Conservation (phyloP, 1,139 yeast genomes). For the Suhomyces yuchorum region DNA sequence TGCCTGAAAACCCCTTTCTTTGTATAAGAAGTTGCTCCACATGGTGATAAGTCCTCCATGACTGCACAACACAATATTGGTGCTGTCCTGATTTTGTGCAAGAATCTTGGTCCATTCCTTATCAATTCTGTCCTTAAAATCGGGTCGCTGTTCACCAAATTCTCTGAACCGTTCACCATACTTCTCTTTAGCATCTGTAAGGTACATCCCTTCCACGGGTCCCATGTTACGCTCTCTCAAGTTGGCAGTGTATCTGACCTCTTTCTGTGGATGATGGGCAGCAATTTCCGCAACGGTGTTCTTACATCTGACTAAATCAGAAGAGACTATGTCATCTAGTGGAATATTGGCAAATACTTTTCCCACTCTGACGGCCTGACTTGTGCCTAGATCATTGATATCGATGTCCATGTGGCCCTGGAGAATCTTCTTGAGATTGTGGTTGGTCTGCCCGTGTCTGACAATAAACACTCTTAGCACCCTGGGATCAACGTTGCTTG, state of each 20-base stretch:
- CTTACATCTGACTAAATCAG: constrained; percentile 64
- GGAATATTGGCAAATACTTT: constrained; percentile 36
- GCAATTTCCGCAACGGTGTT: constrained; percentile 51
- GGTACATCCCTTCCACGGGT: constrained; percentile 68
- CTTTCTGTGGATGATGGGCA: constrained; percentile 26
- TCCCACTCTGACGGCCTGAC: constrained; percentile 59
- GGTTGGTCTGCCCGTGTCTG: constrained; percentile 82
- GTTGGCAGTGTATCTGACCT: constrained; percentile 31
- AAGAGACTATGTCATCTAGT: constrained; percentile 56
- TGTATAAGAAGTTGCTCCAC: constrained; percentile 50
- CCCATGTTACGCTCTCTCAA: constrained; percentile 86
- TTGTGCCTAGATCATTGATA: constrained; percentile 57
- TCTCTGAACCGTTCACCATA: constrained; percentile 42
- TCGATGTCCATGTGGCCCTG: constrained; percentile 75
- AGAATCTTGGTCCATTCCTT: constrained; percentile 50
- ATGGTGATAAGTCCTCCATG: constrained; percentile 87
- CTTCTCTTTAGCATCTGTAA: constrained; percentile 60
- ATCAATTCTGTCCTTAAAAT: constrained; percentile 53
- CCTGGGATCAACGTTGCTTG: constrained; percentile 35
- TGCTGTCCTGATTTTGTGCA: constrained; percentile 37
- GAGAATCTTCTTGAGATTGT: constrained; percentile 62
- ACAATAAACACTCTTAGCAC: constrained; percentile 59
- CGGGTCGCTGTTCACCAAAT: constrained; percentile 46
- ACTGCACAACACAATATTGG: constrained; percentile 65
- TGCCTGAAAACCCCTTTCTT: constrained; percentile 40